Evolutionary conservation across 1,284 basidiomycete species (phyloP), one percentile per base, ranked within the genome.

Genomic region (Marasmius tenuissimus): DNA sequence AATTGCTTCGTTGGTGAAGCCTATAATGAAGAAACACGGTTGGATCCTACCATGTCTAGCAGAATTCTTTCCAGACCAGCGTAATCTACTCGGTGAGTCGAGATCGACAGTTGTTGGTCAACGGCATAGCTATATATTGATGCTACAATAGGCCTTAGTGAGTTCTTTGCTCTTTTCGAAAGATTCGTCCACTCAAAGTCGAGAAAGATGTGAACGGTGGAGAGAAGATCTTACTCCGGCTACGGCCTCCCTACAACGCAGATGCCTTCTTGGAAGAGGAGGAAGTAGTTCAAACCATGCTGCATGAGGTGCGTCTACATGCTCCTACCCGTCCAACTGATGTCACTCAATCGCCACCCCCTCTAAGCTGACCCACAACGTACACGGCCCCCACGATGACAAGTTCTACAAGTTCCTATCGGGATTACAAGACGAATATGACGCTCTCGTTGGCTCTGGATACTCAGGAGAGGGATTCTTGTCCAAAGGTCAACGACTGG

Each of bases 381-480:
- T 91, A 6, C 91, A 93, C 70, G 92, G 92, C 0, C 90, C 93
- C 2, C 94, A 96, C 69, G 91, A 96, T 67, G 88, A 92, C 33
- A 83, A 83, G 59, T 92, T 91, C 71, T 94, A 95, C 79, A 91
- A 90, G 64, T 86, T 89, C 62, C 84, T 96, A 1, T 81, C 85
- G 9, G 83, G 81, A 22, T 79, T 97, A 4, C 88, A 94, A 69
- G 88, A 93, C 57, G 94, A 96, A 74, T 94, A 88, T 69, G 88
- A 91, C 59, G 84, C 82, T 1, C 80, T 96, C 8, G 87, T 87
- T 66, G 78, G 83, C 16, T 86, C 85, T 33, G 94, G 94, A 0
- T 96, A 94, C 73, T 76, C 85, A 58, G 91, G 91, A 7, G 82
- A 96, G 74, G 94, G 94, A 4, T 96, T 96, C 82, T 86, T 86